phyloP scores from a whole-genome alignment of 2,329 filamentous ascomycete genomes.

The Colletotrichum sp. region DNA sequence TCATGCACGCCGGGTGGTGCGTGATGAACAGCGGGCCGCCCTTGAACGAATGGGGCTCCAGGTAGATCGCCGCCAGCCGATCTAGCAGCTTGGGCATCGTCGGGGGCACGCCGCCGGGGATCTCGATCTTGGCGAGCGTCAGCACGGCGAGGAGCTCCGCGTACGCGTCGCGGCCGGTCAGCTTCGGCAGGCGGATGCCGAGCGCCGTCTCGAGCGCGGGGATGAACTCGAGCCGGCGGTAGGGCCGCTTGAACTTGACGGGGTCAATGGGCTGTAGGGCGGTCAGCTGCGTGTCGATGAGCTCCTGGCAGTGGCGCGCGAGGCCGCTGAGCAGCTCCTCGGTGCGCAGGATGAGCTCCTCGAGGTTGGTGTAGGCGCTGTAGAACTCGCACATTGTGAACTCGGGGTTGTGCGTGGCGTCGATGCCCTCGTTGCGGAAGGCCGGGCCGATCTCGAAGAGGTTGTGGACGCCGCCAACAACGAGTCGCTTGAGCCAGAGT shows the following conservation, averaged over 20 bases:
- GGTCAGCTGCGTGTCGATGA: slow-evolving; percentile 48
- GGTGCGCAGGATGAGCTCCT: slow-evolving; percentile 76
- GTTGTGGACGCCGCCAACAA: slow-evolving; percentile 85
- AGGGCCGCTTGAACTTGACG: slow-evolving; percentile 55
- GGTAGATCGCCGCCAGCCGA: slow-evolving; percentile 73
- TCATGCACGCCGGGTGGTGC: slow-evolving; percentile 88
- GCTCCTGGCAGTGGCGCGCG: slow-evolving; percentile 51
- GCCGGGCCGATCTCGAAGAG: slow-evolving; percentile 93
- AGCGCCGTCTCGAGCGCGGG: slow-evolving; percentile 75
- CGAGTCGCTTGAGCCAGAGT: slow-evolving; percentile 89
- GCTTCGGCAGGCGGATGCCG: slow-evolving; percentile 67
- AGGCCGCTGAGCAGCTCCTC: slow-evolving; percentile 71
- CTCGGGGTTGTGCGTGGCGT: slow-evolving; percentile 93
- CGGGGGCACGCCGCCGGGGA: slow-evolving; percentile 64
- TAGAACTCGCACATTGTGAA: slow-evolving; percentile 99
- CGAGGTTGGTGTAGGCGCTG: slow-evolving; percentile 78
- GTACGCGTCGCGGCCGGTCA: slow-evolving; percentile 59
- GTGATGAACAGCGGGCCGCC: slow-evolving; percentile 79
- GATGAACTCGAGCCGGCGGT: slow-evolving; percentile 79
- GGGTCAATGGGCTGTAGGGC: slow-evolving; percentile 54
- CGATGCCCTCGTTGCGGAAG: slow-evolving; percentile 93
- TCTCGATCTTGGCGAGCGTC: slow-evolving; percentile 62
- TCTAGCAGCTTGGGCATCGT: slow-evolving; percentile 78
- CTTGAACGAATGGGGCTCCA: slow-evolving; percentile 75
- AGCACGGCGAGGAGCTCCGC: slow-evolving; percentile 57